Conservation (phyloP, 2,329 filamentous ascomycete genomes). For the Elsinoe perseae region DNA sequence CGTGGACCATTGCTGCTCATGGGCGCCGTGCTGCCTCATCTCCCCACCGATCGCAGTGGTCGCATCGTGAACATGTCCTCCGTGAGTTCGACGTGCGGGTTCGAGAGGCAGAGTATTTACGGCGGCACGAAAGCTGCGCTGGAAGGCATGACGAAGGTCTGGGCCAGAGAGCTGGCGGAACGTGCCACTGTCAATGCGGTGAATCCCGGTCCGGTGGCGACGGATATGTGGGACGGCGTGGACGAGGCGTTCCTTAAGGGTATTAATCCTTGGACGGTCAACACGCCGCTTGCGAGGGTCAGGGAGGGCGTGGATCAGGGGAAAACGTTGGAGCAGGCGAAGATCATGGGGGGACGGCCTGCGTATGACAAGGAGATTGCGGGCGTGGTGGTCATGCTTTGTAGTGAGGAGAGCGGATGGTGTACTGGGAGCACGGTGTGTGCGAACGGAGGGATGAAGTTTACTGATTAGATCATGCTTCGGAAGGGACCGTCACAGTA, state of each 20-base stretch:
- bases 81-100: constrained; percentile 52
- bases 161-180: constrained; percentile 56
- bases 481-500: neutral
- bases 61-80: constrained; percentile 56
- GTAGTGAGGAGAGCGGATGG: constrained; percentile 63
- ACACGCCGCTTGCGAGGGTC: constrained; percentile 56
- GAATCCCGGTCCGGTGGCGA: constrained; percentile 58
- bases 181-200: constrained; percentile 57
- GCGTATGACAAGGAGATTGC: constrained; percentile 65
- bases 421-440: constrained; percentile 70
- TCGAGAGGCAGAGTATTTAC: constrained; percentile 53
- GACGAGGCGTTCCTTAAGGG: constrained; percentile 50
- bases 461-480: constrained; percentile 28
- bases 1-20: constrained; percentile 70
- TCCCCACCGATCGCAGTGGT: constrained; percentile 60
- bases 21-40: constrained; percentile 60
- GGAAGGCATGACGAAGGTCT: constrained; percentile 62
- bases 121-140: constrained; percentile 60
- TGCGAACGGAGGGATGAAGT: constrained; percentile 70
- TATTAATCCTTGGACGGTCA: constrained; percentile 54
- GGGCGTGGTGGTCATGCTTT: constrained; percentile 69
- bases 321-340: constrained; percentile 41
- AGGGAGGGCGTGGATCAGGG: constrained; percentile 55
- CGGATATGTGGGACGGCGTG: constrained; percentile 57
- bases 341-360: constrained; percentile 47